phyloP scores from a whole-genome alignment of 768 basidiomycete species.

The Trametes gibbosa region DNA sequence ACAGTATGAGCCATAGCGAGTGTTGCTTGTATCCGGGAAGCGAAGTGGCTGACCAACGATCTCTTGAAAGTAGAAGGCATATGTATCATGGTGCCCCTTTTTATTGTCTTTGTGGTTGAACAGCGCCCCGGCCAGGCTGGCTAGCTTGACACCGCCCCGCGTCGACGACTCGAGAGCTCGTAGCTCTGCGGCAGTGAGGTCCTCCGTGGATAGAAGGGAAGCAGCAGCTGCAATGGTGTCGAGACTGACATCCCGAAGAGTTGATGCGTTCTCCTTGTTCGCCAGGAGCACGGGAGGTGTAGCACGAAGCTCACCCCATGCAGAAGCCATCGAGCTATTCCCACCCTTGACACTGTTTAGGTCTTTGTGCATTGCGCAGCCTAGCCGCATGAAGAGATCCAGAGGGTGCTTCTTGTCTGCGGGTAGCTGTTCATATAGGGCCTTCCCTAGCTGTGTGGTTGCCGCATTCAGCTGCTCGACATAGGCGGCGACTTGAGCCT shows the following conservation, averaged over 20 bases:
- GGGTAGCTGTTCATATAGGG: not conserved
- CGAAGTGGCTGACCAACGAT: slow-evolving; percentile 17
- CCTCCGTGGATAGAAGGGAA: not conserved
- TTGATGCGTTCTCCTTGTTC: slow-evolving; percentile 18
- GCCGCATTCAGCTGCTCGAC: not conserved
- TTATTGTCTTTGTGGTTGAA: slow-evolving; percentile 38
- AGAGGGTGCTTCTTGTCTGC: not conserved
- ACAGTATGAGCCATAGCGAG: slow-evolving; percentile 32
- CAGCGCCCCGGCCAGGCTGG: slow-evolving; percentile 29
- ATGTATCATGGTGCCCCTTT: slow-evolving; percentile 33
- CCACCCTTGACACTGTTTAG: slow-evolving; percentile 18
- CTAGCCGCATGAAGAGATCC: slow-evolving; percentile 7
- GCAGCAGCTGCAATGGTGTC: not conserved
- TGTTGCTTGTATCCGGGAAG: slow-evolving; percentile 39
- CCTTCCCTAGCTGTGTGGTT: not conserved
- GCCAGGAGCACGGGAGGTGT: slow-evolving; percentile 8
- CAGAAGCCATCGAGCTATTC: not conserved
- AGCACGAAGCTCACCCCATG: not conserved
- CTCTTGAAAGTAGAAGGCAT: slow-evolving; percentile 23
- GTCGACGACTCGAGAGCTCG: not conserved
- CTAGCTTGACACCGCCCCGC: slow-evolving; percentile 28
- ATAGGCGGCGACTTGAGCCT: not conserved
- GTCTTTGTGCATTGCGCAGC: slow-evolving; percentile 20
- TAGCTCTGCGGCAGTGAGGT: not conserved
- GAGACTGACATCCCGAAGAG: not conserved